Evolutionary conservation across 1,284 basidiomycete genomes (phyloP).

Genomic region (Ustilago nuda): DNA sequence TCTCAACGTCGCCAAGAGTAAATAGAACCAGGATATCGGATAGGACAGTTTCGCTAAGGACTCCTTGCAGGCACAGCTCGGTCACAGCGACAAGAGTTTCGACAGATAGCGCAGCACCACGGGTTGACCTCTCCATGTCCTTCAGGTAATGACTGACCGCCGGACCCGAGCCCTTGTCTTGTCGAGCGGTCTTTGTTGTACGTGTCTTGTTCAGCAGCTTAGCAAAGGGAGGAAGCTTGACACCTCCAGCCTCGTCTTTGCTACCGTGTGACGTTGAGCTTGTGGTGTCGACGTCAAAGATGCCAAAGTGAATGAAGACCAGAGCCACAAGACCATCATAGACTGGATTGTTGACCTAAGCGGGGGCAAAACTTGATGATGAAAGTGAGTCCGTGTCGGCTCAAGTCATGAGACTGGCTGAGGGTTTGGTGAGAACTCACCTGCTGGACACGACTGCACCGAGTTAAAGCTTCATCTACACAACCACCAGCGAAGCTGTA

Average conservation of each 20-base stretch:
- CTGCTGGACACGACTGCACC: background rate
- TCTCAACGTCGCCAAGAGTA: slow-evolving; percentile 22
- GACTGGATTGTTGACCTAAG: slow-evolving; percentile 9
- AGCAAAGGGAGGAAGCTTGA: background rate
- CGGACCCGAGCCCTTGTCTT: background rate
- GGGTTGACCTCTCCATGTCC: too few species aligned
- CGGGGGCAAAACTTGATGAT: background rate
- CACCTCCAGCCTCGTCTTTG: background rate
- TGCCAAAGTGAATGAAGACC: slow-evolving; percentile 23
- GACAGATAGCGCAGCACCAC: slow-evolving; percentile 7
- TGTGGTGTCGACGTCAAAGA: background rate
- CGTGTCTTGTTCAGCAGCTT: background rate
- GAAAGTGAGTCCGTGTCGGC: background rate
- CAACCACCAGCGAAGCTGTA: background rate
- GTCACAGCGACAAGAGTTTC: slow-evolving; percentile 15
- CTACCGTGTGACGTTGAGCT: background rate
- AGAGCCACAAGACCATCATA: slow-evolving; percentile 13
- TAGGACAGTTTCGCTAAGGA: slow-evolving; percentile 8
- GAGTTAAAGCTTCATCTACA: slow-evolving; percentile 11
- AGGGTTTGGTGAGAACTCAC: background rate
- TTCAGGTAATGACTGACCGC: background rate
- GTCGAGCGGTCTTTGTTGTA: background rate
- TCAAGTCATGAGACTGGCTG: background rate
- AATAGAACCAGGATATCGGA: slow-evolving; percentile 21
- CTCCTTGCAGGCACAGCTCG: slow-evolving; percentile 24